phyloP scores from a whole-genome alignment of 495 filamentous ascomycete genomes.

The Aspergillus avenaceus region DNA sequence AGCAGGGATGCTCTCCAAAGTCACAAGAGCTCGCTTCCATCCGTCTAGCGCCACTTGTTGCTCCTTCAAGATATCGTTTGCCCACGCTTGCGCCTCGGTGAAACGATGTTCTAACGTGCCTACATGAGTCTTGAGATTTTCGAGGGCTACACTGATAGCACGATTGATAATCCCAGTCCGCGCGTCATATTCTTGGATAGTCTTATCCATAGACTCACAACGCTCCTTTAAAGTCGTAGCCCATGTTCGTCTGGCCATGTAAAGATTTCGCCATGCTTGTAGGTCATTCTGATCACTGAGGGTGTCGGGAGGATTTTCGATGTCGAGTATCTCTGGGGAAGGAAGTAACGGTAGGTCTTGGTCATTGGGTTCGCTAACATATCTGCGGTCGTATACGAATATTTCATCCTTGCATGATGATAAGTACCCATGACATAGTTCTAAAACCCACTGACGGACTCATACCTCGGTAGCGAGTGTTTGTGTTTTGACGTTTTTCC shows the following conservation, averaged over 20 bases:
- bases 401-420: slow-evolving; percentile 64
- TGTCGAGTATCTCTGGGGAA: slow-evolving; percentile 53
- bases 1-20: slow-evolving; percentile 57
- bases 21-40: slow-evolving; percentile 64
- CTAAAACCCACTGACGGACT: neutral
- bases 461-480: slow-evolving; percentile 71
- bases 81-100: slow-evolving; percentile 68
- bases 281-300: slow-evolving; percentile 69
- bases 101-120: slow-evolving; percentile 70
- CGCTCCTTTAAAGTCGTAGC: slow-evolving; percentile 62
- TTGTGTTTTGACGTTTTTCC: slow-evolving; percentile 74
- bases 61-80: slow-evolving; percentile 63
- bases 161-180: slow-evolving; percentile 70
- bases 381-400: slow-evolving; percentile 77
- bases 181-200: slow-evolving; percentile 48
- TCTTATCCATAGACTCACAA: slow-evolving; percentile 54
- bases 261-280: slow-evolving; percentile 77
- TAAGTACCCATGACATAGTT: neutral
- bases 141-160: slow-evolving; percentile 70
- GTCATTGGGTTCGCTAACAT: slow-evolving; percentile 42
- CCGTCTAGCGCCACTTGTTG: slow-evolving; percentile 59
- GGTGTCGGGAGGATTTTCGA: slow-evolving; percentile 64
- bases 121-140: slow-evolving; percentile 76
- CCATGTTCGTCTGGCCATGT: slow-evolving; percentile 70
- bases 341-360: slow-evolving; percentile 52